phyloP scores from a whole-genome alignment of 768 basidiomycete genomes.

The Tephrocybe rancida region DNA sequence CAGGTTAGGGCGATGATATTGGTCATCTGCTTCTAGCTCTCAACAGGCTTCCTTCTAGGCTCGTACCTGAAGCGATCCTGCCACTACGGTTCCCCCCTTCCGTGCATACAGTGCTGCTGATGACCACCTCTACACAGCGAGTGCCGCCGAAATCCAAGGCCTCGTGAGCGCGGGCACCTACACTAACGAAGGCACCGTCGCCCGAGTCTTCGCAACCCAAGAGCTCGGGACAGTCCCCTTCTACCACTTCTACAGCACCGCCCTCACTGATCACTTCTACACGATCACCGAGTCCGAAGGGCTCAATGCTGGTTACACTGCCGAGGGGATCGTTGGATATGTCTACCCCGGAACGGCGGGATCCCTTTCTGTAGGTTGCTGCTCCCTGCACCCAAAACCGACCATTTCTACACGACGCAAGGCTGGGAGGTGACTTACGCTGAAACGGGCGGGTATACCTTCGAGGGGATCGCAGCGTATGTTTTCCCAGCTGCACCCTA shows the following conservation, averaged over 20 bases:
- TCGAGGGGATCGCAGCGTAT: slow-evolving; percentile 7
- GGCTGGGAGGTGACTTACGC: background rate
- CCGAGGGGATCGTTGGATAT: slow-evolving; percentile 19
- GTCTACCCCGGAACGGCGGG: slow-evolving; percentile 15
- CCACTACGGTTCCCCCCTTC: slow-evolving; percentile 5
- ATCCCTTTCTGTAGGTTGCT: slow-evolving; percentile 20
- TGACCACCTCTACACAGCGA: slow-evolving; percentile 17
- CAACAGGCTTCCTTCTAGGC: background rate
- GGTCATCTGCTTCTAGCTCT: background rate
- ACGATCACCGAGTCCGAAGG: slow-evolving; percentile 14
- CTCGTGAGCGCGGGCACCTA: background rate
- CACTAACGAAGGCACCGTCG: slow-evolving; percentile 8
- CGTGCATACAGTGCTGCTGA: slow-evolving; percentile 1
- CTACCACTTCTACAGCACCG: slow-evolving; percentile 18
- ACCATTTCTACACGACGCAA: slow-evolving; percentile 24
- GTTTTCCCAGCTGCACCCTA: background rate
- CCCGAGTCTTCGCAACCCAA: slow-evolving; percentile 5
- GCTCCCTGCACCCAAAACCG: slow-evolving; percentile 1
- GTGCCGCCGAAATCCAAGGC: slow-evolving; percentile 4
- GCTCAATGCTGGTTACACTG: slow-evolving; percentile 17
- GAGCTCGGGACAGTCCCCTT: slow-evolving; percentile 14
- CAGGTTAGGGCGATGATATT: too few relatives aligned
- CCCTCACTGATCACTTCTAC: slow-evolving; percentile 21
- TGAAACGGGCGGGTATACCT: background rate
- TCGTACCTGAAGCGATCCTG: slow-evolving; percentile 1